Base-by-base conservation (phyloP, 2,329 filamentous ascomycete genomes). In the Fusarium sp. region DNA sequence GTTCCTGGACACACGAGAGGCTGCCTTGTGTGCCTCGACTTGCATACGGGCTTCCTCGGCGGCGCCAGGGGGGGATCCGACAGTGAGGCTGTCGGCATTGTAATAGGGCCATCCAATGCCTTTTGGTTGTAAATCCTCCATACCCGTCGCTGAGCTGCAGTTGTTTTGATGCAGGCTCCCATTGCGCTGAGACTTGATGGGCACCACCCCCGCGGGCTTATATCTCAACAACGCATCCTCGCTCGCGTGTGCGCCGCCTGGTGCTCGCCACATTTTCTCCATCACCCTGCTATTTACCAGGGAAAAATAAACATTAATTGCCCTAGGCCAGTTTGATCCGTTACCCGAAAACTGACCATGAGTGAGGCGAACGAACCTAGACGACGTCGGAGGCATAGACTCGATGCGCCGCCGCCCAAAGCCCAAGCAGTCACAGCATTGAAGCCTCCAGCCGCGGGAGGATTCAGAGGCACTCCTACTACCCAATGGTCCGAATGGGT, bases 71-170 rank as follows among this genome's bases (percentile, higher is more conserved):
- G 56, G 64, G 22, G 31, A n/a, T n/a, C 22, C 17, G 42, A 66
- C 64, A 76, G 64, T 76, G 72, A 76, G 74, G 74, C 74, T 73
- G 74, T 68, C 74, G 70, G 40, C 53, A n/a, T n/a, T 38, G 62
- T 24, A 53, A 62, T 33, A 35, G 59, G 59, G 29, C 56, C 51
- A 53, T 31, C 17, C 22, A 53, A 33, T 53, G 8, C 5, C 42
- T 27, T 53, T 53, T 20, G 57, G 56, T 38, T 68, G 60, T 51
- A 66, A 69, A 63, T 62, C 35, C 53, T 57, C 51, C 11, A 17
- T 72, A 69, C 27, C 27, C 42, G 22, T 46, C 16, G 49, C 31
- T 66, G 58, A 22, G 40, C 20, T 72, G 51, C 62, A 55, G 36
- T 35, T 36, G 53, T 38, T 53, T 57, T 16, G 57, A 55, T 44